Conservation (phyloP, 129 eudicot genomes). For the Tanacetum coccineum region DNA sequence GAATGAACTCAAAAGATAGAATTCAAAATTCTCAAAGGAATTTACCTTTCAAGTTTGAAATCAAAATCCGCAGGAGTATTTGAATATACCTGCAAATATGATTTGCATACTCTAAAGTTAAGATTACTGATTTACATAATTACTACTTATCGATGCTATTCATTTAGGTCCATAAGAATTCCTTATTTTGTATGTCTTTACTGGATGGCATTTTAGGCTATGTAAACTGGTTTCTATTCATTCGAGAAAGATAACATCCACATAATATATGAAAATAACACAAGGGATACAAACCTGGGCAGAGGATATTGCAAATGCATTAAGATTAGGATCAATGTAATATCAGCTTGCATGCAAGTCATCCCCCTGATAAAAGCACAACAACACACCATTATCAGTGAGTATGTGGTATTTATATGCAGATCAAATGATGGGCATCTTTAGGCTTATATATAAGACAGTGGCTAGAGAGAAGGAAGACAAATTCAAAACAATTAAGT, state of each 20-base stretch:
- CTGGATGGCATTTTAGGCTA: neutral
- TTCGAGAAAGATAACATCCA: conserved; percentile 6
- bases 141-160: too few species aligned
- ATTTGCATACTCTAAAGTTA: conserved; percentile 1
- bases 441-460: neutral
- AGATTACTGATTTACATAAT: neutral
- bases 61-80: conserved; percentile 98
- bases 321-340: conserved; percentile 76
- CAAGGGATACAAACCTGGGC: conserved; percentile 66
- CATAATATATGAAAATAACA: conserved; percentile 2
- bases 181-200: neutral
- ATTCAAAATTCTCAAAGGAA: neutral
- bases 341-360: conserved; percentile 90
- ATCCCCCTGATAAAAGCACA: conserved; percentile 55
- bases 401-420: neutral
- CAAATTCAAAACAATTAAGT: too few species aligned
- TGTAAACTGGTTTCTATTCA: neutral
- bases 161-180: conserved; percentile 1
- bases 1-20: conserved; percentile 2
- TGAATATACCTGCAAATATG: conserved; percentile 66
- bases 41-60: conserved; percentile 82
- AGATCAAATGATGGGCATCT: neutral
- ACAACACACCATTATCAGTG: conserved; percentile 1
- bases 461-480: too few species aligned
- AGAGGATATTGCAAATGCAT: conserved; percentile 79